Base-by-base conservation (phyloP, 371 early-diverging fungal species). In the Apophysomyces variabilis region DNA sequence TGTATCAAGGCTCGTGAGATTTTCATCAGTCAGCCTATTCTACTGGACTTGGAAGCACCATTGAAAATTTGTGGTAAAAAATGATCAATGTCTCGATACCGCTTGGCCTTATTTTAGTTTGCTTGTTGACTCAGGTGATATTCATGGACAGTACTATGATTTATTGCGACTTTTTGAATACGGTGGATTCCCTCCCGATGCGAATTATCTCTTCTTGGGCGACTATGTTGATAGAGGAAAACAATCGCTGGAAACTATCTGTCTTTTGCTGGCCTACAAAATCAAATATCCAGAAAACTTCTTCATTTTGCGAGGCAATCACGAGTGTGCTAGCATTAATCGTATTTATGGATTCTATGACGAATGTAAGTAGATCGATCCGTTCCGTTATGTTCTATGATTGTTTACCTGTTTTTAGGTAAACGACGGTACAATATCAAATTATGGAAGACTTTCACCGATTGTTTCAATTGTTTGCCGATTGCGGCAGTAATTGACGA, bases 301-400 rank as follows among this genome's bases (percentile, higher is more conserved):
- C 76, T 98, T 98, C 75, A 87, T 98, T 60, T 85, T 98, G 61
- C 86, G 98, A 65, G 98, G 99, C 58, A 98, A 97, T 80, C 97
- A 97, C 80, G 98, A 98, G 78, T 91, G 93, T 74, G 93, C 95
- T 26, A 88, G 90, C 75, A 94, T 97, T 75, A 97, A 96, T 80
- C 90, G 93, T 66, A 94, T 99, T 50, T 99, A 99, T 74, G 99
- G 99, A 4, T 99, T 99, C 82, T 99, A 97, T 78, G 99, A 99
- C 75, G 99, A 99, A 83, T 97, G 97, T 79, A 68, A 58, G 66
- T 62, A 26, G n/a, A 13, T 6, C 6, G 13, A 60, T n/a, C 12
- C 14, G 4, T 16, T n/a, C 16, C 4, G 2, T 14, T 14, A 14
- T 13, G 4, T 13, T 16, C 41, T 39, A 8, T n/a, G 16, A 16